Evolutionary conservation across 768 basidiomycete species (phyloP), one percentile per base, ranked within the genome.

Genomic region (Pisolithus albus): DNA sequence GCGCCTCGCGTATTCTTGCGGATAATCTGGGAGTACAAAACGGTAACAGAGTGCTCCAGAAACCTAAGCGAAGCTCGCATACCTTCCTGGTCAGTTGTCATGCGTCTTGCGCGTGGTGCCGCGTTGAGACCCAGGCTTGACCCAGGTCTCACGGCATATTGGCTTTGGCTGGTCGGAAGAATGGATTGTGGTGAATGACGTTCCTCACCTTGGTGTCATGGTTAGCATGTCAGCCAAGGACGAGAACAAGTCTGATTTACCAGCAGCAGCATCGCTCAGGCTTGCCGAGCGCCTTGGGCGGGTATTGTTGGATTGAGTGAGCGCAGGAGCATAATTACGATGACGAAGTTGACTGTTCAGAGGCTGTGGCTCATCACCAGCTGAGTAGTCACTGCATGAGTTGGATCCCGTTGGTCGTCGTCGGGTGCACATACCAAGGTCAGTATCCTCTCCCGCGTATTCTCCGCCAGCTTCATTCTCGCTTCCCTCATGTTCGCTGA

Each of bases 211-310:
- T 49, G 47, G 52, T 38, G 48, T 55, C 46, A 52, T 19, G 39
- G 32, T 47, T 34, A 56, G 54, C 54, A 50, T 59, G 57, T 48
- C 59, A 67, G 42, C 67, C 64, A n/a, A 55, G 39, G 62, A 62
- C 48, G 51, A 56, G 56, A 46, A 6, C n/a, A 45, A 50, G 67
- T 72, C 55, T 39, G 54, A 30, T 9, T 30, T 45, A 59, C 59
- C 58, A 28, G 55, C 56, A 51, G 61, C 61, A 26, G 82, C 80
- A 61, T 88, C 85, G 59, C 85, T 88, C 46, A 89, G 70, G 64
- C 86, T 88, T 15, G 84, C 84, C n/a, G 86, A 88, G 50, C 87
- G 76, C 51, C 87, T 73, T 46, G 84, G 79, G 36, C 86, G 79
- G n/a, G 73, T 72, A 52, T 59, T 70, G 10, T 72, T 70, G 28